These are phyloP conservation scores for Dothideomycetes sp. DNA, from an alignment of 2,329 filamentous ascomycete species.

Conservation along the genomic window DNA sequence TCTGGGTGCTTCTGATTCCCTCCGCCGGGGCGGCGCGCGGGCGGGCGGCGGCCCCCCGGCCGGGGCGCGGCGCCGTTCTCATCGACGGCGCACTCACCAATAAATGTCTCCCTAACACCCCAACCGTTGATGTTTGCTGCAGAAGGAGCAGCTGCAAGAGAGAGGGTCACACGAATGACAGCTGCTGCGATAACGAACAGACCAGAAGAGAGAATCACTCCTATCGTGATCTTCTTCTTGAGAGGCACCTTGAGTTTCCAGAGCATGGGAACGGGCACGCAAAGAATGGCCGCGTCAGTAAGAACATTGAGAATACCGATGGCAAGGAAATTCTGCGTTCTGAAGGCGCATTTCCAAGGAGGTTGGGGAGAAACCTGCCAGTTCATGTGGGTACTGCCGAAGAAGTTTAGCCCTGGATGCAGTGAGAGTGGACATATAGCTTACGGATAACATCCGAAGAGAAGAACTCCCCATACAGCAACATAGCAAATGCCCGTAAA, in stretches of 20 bases:
- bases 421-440: background rate
- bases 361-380: slow-evolving; percentile 24
- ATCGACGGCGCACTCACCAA: too few species aligned
- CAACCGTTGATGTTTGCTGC: slow-evolving; percentile 30
- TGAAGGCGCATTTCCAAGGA: slow-evolving; percentile 23
- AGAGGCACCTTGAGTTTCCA: slow-evolving; percentile 26
- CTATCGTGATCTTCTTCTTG: slow-evolving; percentile 26
- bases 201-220: slow-evolving; percentile 27
- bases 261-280: slow-evolving; percentile 28
- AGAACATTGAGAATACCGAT: slow-evolving; percentile 25
- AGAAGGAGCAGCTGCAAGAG: slow-evolving; percentile 22
- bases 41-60: too few species aligned
- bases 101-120: slow-evolving; percentile 30
- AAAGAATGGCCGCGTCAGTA: slow-evolving; percentile 27
- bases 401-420: background rate
- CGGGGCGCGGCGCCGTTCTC: too few species aligned
- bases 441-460: slow-evolving; percentile 21
- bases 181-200: slow-evolving; percentile 30
- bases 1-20: too few species aligned
- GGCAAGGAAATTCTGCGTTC: slow-evolving; percentile 25
- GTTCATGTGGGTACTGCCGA: slow-evolving; percentile 18
- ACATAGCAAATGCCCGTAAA: slow-evolving; percentile 23
- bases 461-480: slow-evolving; percentile 26
- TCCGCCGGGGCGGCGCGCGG: too few species aligned
- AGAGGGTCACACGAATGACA: slow-evolving; percentile 27